These are phyloP conservation scores for Pseudozyma hubeiensis DNA, from an alignment of 1,284 basidiomycete species.

Conservation along the genomic window DNA sequence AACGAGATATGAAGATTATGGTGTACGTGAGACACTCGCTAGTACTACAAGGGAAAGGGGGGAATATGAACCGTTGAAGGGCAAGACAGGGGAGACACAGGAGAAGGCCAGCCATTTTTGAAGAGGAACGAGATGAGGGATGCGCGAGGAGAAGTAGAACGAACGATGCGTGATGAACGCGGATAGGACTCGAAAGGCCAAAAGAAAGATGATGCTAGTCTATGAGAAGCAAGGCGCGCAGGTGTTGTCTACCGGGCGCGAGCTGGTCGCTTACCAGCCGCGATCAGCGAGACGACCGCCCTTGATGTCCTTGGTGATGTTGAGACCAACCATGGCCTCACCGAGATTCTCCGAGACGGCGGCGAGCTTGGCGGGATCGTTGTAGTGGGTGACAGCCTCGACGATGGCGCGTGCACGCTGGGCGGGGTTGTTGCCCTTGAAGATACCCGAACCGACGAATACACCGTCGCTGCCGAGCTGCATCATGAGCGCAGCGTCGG, in stretches of 20 bases:
- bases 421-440: conserved; percentile 84
- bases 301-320: conserved; percentile 72
- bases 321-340: conserved; percentile 90
- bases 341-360: conserved; percentile 90
- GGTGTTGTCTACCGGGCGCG: not conserved
- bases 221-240: not conserved
- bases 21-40: conserved; percentile 30
- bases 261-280: conserved; percentile 54
- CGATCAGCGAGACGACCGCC: conserved; percentile 63
- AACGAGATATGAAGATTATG: conserved; percentile 6
- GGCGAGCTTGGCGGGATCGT: conserved; percentile 67
- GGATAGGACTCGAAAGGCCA: not conserved
- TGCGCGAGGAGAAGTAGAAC: not conserved
- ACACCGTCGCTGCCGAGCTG: conserved; percentile 96
- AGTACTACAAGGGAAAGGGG: conserved; percentile 32
- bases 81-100: conserved; percentile 5
- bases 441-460: conserved; percentile 70
- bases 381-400: conserved; percentile 93
- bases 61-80: conserved; percentile 24
- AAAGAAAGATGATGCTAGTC: not conserved
- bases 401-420: conserved; percentile 97
- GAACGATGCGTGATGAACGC: conserved; percentile 21
- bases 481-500: conserved; percentile 99
- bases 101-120: conserved; percentile 1
- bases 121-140: not conserved